These are phyloP conservation scores for Alternaria consortialis DNA, from an alignment of 2,329 filamentous ascomycete species.

Conservation along the genomic window DNA sequence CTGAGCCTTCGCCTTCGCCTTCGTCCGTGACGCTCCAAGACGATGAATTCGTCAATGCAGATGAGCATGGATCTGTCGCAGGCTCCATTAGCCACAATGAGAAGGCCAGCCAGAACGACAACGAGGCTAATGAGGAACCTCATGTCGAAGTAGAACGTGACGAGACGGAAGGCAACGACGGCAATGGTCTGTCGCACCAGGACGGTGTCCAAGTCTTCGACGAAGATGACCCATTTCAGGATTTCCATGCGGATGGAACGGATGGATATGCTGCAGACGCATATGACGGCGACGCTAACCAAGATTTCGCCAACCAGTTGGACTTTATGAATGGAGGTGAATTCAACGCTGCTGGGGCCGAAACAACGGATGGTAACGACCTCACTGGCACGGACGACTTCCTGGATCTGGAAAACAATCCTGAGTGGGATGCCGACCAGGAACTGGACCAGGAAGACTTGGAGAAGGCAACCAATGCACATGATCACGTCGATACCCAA, in stretches of 20 bases:
- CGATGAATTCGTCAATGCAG: constrained; percentile 34
- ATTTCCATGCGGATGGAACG: constrained; percentile 23
- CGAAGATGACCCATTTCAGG: constrained; percentile 21
- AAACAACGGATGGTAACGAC: constrained; percentile 19
- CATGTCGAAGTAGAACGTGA: constrained; percentile 10
- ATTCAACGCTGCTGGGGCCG: constrained; percentile 14
- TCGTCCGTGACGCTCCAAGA: constrained; percentile 48
- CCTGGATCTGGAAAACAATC: constrained; percentile 29
- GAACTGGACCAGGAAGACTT: constrained; percentile 16
- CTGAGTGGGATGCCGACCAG: constrained; percentile 30
- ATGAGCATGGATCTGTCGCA: constrained; percentile 11
- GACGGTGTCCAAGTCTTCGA: constrained; percentile 27
- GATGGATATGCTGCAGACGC: constrained; percentile 23
- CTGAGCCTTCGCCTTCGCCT: constrained; percentile 35
- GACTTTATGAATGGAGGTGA: constrained; percentile 22
- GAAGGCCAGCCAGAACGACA: constrained; percentile 7
- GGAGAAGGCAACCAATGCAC: constrained; percentile 16
- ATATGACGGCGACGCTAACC: constrained; percentile 34
- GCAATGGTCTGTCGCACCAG: constrained; percentile 26
- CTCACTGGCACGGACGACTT: constrained; percentile 26
- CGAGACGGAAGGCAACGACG: constrained; percentile 22
- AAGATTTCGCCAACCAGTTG: constrained; percentile 32
- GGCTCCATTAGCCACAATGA: constrained; percentile 8
- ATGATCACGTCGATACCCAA: constrained; percentile 24
- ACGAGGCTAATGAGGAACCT: constrained; percentile 5